Base-by-base conservation (phyloP, 176 grass and related monocot species). In the Aegilops umbellulata region DNA sequence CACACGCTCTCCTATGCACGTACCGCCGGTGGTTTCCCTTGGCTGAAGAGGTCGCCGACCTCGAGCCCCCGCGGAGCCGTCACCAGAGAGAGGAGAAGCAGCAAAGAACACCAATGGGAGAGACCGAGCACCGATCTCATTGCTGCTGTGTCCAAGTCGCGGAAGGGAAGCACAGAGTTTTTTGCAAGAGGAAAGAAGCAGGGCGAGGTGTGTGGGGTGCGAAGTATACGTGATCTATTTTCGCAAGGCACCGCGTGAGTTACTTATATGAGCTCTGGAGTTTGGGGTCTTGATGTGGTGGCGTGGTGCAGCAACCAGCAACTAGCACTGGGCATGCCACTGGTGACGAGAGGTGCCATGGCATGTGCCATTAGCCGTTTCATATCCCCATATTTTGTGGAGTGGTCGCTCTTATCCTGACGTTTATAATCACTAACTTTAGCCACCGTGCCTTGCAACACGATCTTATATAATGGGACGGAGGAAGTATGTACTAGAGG, bases 31-130 rank as follows among this genome's bases (percentile, higher is more conserved):
- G 74, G 16, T 17, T 80, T 51, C 62, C 89, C 87, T 10, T 71
- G 41, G 73, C 86, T 24, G 46, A 32, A 71, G 13, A 87, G 80
- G 57, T 87, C n/a, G 58, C 90, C 90, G 63, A 95, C 42, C 9
- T 77, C 87, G 1, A 90, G 86, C 55, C 79, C 90, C 30, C 60
- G 69, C 6, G 86, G 81, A 19, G 38, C 23, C 80, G 76, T 65
- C 76, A 36, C 58, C 53, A 85, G 53, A 65, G 82, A 69, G 51
- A 92, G 88, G 64, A 91, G 80, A 0, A 85, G 80, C 77, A 65
- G 51, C 78, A 83, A 6, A 7, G 83, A 36, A 2, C 86, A 84
- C 90, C 79, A 58, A 0, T 30, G 64, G 1, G 80, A 77, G 88
- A 85, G 55, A 22, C 38, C 26, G 76, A 77, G 67, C 12, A 34